These are phyloP conservation scores for Erodium maritimum DNA, from an alignment of 345 rosid species.

Conservation along the genomic window DNA sequence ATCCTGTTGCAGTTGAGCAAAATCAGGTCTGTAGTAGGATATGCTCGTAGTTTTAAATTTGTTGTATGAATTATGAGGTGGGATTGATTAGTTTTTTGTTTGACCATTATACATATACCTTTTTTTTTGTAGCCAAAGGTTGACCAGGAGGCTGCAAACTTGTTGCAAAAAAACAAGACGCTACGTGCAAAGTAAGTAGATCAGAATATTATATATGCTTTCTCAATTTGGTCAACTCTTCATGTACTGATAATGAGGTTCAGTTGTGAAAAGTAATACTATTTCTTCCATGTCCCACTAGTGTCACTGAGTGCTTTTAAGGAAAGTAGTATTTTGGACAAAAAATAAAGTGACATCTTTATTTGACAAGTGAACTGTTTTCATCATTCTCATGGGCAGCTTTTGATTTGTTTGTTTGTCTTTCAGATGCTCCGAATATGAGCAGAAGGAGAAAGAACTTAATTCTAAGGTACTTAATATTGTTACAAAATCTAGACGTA, in stretches of 20 bases:
- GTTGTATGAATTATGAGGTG: not conserved
- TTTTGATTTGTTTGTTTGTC: not conserved
- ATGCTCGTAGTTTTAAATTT: not conserved
- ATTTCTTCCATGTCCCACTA: no score
- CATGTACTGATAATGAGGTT: not conserved
- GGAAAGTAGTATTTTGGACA: no score
- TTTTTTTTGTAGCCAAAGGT: constrained; percentile 17
- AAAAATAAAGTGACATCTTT: not conserved
- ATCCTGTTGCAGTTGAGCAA: constrained; percentile 13
- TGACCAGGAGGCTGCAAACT: constrained; percentile 24
- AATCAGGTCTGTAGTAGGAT: constrained; percentile 26
- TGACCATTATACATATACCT: not conserved
- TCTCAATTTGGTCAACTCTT: not conserved
- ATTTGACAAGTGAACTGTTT: no score
- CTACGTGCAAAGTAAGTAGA: constrained; percentile 49
- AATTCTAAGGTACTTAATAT: constrained; percentile 38
- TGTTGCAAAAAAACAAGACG: constrained; percentile 57
- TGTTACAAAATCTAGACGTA: not conserved
- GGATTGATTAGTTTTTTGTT: not conserved
- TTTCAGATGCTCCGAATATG: constrained; percentile 59
- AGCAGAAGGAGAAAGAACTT: constrained; percentile 44
- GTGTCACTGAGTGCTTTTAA: no score
- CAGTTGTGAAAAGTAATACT: not conserved
- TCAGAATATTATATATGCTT: not conserved
- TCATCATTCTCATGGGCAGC: not conserved